Percentiles rank a stretch among this genome's conserved stretches.
These are phyloP conservation scores for Lipomyces sp. DNA, from an alignment of 805 yeast species.

Conservation along the genomic window DNA sequence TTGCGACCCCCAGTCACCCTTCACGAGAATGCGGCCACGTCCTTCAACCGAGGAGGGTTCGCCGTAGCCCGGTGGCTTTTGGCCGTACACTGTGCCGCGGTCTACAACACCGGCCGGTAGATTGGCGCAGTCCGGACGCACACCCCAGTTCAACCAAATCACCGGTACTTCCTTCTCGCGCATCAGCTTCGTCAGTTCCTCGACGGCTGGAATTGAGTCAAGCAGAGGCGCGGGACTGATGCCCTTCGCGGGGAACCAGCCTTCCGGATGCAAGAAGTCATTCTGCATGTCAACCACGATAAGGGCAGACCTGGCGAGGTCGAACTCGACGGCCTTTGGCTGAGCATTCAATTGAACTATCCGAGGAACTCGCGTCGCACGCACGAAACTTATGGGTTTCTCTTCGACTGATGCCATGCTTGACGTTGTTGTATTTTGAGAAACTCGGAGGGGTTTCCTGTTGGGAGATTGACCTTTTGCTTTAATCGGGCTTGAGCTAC, in stretches of 20 bases:
- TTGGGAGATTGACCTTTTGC: too few relatives aligned
- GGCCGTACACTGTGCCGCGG: slow-evolving; percentile 15
- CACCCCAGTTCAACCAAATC: slow-evolving; percentile 27
- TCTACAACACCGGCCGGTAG: slow-evolving; percentile 15
- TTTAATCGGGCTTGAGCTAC: too few relatives aligned
- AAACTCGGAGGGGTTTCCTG: too few relatives aligned
- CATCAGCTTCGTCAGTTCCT: slow-evolving; percentile 10
- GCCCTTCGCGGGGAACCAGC: slow-evolving; percentile 24
- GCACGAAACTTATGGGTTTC: slow-evolving; percentile 16
- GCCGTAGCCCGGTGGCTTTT: slow-evolving; percentile 21
- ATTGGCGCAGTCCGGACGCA: slow-evolving; percentile 21
- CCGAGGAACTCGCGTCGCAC: slow-evolving; percentile 15
- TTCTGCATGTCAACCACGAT: slow-evolving; percentile 29
- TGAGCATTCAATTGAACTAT: slow-evolving; percentile 8
- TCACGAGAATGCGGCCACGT: slow-evolving; percentile 18
- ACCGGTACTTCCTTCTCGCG: slow-evolving; percentile 14
- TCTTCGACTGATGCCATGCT: too few relatives aligned
- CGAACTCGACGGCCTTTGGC: slow-evolving; percentile 17
- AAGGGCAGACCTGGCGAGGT: slow-evolving; percentile 18
- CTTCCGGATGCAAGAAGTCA: slow-evolving; percentile 25
- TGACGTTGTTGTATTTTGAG: too few relatives aligned
- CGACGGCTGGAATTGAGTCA: slow-evolving; percentile 14
- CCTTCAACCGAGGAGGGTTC: slow-evolving; percentile 15
- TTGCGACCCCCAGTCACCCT: slow-evolving; percentile 22
- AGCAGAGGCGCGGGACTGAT: slow-evolving; percentile 10